A percentile compares a stretch with the other conserved stretches of the same genome.
Evolutionary conservation across 2,329 filamentous ascomycete species (phyloP).

Genomic region (Phoma sp.): DNA sequence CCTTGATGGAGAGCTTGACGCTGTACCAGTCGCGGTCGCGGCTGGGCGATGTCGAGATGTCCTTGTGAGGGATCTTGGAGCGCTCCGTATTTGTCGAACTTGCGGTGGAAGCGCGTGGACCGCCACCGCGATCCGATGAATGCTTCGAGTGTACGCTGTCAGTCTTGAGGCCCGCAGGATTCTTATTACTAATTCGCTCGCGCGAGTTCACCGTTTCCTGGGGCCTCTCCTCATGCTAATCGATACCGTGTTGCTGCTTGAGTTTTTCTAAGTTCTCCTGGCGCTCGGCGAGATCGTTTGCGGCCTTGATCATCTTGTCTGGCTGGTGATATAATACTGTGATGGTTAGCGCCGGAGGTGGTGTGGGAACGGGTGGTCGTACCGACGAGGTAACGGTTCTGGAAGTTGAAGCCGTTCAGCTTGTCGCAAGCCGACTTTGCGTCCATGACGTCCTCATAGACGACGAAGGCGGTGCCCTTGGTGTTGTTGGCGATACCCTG

Average conservation of each 20-base stretch:
- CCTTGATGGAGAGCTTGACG: constrained; percentile 41
- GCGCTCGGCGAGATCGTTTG: constrained; percentile 91
- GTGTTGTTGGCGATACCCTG: constrained; percentile 97
- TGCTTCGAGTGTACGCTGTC: constrained; percentile 38
- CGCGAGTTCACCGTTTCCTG: constrained; percentile 56
- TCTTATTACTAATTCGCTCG: constrained; percentile 39
- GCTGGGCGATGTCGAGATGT: constrained; percentile 28
- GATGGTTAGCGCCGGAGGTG: constrained; percentile 10
- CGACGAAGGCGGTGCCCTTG: constrained; percentile 98
- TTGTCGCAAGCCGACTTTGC: constrained; percentile 99
- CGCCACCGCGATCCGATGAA: constrained; percentile 33
- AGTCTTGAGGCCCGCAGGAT: constrained; percentile 48
- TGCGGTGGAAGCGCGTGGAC: constrained; percentile 33
- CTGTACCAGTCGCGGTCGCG: constrained; percentile 44
- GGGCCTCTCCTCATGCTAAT: constrained; percentile 67
- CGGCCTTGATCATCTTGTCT: constrained; percentile 83
- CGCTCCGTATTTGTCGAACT: constrained; percentile 36
- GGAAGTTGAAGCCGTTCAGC: constrained; percentile 99
- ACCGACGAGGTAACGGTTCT: constrained; percentile 98
- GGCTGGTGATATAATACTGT: constrained; percentile 78
- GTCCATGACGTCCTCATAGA: constrained; percentile 99
- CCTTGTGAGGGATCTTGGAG: constrained; percentile 24
- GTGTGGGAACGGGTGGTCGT: constrained; percentile 48
- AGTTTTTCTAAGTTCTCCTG: constrained; percentile 97
- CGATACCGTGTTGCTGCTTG: constrained; percentile 97